These are phyloP conservation scores for Podila clonocystis DNA, from an alignment of 192 early-diverging fungal genomes.

Conservation along the genomic window DNA sequence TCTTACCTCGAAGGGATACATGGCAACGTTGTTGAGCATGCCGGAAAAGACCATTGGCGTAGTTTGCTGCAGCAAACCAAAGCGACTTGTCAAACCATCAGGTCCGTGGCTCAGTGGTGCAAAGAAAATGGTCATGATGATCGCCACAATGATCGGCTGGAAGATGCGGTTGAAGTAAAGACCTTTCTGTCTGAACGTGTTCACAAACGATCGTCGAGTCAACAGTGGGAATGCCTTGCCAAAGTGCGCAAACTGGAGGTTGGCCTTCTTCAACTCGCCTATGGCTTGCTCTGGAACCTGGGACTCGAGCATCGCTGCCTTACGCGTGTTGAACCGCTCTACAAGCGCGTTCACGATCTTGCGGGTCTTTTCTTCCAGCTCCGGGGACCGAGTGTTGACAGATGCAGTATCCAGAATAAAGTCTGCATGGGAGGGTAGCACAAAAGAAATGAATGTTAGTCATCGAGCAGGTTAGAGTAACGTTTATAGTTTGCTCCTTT, in stretches of 20 bases:
- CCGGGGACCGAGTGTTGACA: slow-evolving; percentile 24
- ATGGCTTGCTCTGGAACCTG: slow-evolving; percentile 8
- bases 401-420: slow-evolving; percentile 50
- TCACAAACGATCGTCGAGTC: slow-evolving; percentile 37
- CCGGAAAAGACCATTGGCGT: slow-evolving; percentile 45
- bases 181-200: slow-evolving; percentile 49
- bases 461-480: too few relatives aligned
- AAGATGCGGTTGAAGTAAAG: slow-evolving; percentile 37
- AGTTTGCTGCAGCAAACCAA: slow-evolving; percentile 46
- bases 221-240: slow-evolving; percentile 41
- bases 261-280: slow-evolving; percentile 27
- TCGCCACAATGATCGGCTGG: slow-evolving; percentile 31
- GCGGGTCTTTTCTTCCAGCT: slow-evolving; percentile 31
- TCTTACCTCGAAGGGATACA: slow-evolving; percentile 49
- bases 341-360: slow-evolving; percentile 26
- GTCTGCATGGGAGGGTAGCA: neutral
- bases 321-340: slow-evolving; percentile 29
- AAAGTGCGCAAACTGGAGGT: slow-evolving; percentile 35
- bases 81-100: slow-evolving; percentile 31
- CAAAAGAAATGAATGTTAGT: neutral
- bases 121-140: slow-evolving; percentile 50
- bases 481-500: neutral
- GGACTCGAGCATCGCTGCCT: slow-evolving; percentile 24
- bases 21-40: slow-evolving; percentile 49
- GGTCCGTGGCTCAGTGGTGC: slow-evolving; percentile 25